A percentile compares a stretch with the other conserved stretches of the same genome.
Conservation (phyloP, 805 yeast genomes). For the Wickerhamiella brachini region DNA sequence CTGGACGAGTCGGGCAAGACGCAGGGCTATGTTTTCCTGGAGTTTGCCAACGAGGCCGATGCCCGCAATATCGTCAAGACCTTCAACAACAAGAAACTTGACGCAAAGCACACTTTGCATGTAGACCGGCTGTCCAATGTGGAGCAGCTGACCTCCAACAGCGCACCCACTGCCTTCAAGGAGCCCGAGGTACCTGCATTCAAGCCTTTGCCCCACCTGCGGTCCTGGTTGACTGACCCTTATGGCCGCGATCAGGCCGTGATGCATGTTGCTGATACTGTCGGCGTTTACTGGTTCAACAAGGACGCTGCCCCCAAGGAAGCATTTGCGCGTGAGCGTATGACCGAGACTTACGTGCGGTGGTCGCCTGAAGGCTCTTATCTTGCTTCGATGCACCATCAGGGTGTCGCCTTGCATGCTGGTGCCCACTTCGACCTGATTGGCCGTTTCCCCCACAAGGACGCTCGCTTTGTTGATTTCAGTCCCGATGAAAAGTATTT, state of each 20-base stretch:
- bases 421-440: slow-evolving; percentile 65
- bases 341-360: slow-evolving; percentile 78
- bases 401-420: slow-evolving; percentile 95
- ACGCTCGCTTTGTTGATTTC: slow-evolving; percentile 78
- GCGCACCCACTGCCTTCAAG: slow-evolving; percentile 39
- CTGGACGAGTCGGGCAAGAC: slow-evolving; percentile 54
- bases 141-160: slow-evolving; percentile 21
- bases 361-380: slow-evolving; percentile 92
- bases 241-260: slow-evolving; percentile 83
- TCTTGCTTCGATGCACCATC: slow-evolving; percentile 76
- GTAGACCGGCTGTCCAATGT: slow-evolving; percentile 54
- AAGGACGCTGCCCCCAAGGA: slow-evolving; percentile 58
- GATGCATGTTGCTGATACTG: slow-evolving; percentile 63
- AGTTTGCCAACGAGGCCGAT: slow-evolving; percentile 49
- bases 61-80: slow-evolving; percentile 71
- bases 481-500: slow-evolving; percentile 85
- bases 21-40: slow-evolving; percentile 71
- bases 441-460: slow-evolving; percentile 72
- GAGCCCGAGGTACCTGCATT: slow-evolving; percentile 67
- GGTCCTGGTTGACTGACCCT: slow-evolving; percentile 82
- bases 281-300: slow-evolving; percentile 79
- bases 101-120: slow-evolving; percentile 78
- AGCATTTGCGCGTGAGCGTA: slow-evolving; percentile 61
- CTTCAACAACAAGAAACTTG: slow-evolving; percentile 80
- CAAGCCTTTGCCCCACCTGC: slow-evolving; percentile 65